These are phyloP conservation scores for Spatholobus suberectus DNA, from an alignment of 306 rosid genomes.

Conservation along the genomic window DNA sequence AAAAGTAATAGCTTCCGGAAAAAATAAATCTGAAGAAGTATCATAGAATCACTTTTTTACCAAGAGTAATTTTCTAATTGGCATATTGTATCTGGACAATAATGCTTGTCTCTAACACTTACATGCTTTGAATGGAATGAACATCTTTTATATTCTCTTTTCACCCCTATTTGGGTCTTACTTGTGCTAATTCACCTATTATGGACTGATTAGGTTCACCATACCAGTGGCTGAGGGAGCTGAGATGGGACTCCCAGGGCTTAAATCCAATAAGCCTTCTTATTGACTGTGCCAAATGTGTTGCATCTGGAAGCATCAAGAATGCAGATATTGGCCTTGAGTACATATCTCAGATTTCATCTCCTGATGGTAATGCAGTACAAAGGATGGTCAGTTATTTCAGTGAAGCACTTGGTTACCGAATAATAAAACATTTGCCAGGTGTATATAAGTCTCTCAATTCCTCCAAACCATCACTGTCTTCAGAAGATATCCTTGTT, in stretches of 20 bases:
- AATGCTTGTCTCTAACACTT: neutral
- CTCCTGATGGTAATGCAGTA: constrained; percentile 73
- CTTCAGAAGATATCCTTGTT: constrained; percentile 60
- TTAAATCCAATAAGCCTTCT: constrained; percentile 64
- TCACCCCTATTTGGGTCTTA: constrained; percentile 14
- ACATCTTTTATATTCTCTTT: constrained; percentile 35
- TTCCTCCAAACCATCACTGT: constrained; percentile 57
- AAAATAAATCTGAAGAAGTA: neutral
- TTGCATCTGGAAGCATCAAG: constrained; percentile 75
- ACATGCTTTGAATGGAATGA: neutral
- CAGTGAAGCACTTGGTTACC: constrained; percentile 76
- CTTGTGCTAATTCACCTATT: constrained; percentile 36
- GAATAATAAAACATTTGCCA: constrained; percentile 66
- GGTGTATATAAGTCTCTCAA: constrained; percentile 75
- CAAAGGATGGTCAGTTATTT: constrained; percentile 82
- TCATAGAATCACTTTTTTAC: neutral
- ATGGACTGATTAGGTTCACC: constrained; percentile 67
- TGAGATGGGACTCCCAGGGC: constrained; percentile 63
- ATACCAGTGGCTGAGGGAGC: constrained; percentile 60
- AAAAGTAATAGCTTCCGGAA: neutral
- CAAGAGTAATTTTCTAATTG: neutral
- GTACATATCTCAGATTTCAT: constrained; percentile 67
- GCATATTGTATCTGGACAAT: neutral
- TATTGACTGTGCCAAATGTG: constrained; percentile 67
- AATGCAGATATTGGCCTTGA: constrained; percentile 76